Evolutionary conservation across 352 stramenopile genomes (phyloP), one percentile per base, ranked within the genome.

Genomic region (Phytophthora cryptogea): DNA sequence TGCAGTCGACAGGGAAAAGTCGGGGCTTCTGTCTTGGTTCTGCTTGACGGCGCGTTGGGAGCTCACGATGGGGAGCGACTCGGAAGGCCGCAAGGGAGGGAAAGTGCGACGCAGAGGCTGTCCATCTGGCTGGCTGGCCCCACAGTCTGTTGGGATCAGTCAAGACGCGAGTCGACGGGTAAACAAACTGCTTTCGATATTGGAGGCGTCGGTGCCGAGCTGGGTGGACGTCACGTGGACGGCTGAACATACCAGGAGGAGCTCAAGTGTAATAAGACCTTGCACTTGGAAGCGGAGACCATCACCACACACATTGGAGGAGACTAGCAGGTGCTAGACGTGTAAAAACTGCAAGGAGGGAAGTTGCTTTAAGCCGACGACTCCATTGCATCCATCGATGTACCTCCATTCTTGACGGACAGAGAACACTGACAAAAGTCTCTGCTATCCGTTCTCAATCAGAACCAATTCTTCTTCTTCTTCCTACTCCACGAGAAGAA

Each of bases 51-150:
- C 20, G n/a, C 14, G 35, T 40, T 37, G 44, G 20, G 26, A 33
- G 50, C 30, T 8, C n/a, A 20, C 33, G 52, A 59, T 52, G 36
- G 36, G 40, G 50, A 35, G 11, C 16, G 20, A 8, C 35, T 27
- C 49, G 30, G 20, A 63, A 58, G 56, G 41, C 52, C 45, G 37
- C 32, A 62, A 59, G 10, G 26, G n/a, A 68, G 39, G 56, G 56
- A 65, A 70, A 64, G 50, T 50, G 59, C 60, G 36, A 59, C 2
- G 20, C 45, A 8, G 53, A 42, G 59, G 17, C 64, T 66, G 54
- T 69, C 59, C 53, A 69, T 35, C 36, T 72, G 63, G 44, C 8
- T 35, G 43, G 63, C 63, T 48, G 53, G 40, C 54, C 31, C 14
- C 20, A 5, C 33, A 46, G 56, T 66, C 57, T 62, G 35, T 46